Conservation (phyloP, 179 eudicot species). For the Dionaea muscipula region DNA sequence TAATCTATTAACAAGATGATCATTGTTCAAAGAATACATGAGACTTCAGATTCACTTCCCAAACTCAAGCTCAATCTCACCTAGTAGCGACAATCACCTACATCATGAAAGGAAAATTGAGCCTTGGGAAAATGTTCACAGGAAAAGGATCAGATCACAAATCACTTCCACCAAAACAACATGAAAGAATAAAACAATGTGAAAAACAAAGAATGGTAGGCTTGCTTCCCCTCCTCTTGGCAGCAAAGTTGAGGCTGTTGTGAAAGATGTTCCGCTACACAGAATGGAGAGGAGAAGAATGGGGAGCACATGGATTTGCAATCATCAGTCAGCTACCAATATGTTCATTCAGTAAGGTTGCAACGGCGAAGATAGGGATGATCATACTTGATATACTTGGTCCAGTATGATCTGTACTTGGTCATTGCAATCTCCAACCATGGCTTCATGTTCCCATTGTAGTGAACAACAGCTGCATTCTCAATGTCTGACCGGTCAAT, state of each 20-base stretch:
- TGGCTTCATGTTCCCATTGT: conserved; percentile 89
- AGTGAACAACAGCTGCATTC: conserved; percentile 69
- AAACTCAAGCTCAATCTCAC: no score
- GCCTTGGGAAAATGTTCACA: no score
- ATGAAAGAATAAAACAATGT: conserved; percentile 36
- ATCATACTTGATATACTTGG: conserved; percentile 60
- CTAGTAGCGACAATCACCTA: no score
- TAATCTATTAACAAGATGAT: no score
- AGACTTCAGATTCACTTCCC: no score
- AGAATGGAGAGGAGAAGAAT: conserved; percentile 1
- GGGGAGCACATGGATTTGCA: conserved; percentile 3
- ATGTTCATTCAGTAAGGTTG: conserved; percentile 42
- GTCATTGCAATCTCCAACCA: conserved; percentile 82
- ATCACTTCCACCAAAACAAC: conserved; percentile 1
- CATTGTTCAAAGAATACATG: neutral
- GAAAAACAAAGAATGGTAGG: conserved; percentile 10
- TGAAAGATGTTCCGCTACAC: neutral
- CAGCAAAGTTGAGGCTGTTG: neutral
- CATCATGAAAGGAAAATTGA: no score
- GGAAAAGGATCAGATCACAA: no score
- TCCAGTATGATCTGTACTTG: conserved; percentile 64
- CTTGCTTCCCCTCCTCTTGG: conserved; percentile 16
- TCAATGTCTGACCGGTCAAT: conserved; percentile 52
- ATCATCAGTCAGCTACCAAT: no score
- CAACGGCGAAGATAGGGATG: conserved; percentile 59